Evolutionary conservation across 208 protist genomes (phyloP).

Genomic region (Herpetomonas samuelpessoai): DNA sequence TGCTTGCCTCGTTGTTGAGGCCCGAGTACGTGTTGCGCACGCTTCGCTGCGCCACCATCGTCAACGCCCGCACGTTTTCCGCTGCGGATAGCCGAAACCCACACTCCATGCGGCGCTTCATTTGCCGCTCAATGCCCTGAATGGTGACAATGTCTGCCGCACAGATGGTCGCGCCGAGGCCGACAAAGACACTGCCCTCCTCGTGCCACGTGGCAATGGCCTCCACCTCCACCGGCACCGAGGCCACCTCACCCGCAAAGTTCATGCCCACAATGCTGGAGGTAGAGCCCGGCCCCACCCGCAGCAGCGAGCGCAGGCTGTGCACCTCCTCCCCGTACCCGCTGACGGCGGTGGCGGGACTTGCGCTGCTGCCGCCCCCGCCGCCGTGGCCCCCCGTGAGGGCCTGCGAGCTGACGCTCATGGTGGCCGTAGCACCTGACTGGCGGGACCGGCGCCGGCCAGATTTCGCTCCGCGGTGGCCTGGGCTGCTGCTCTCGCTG

Average conservation of each 20-base stretch:
- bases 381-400: not conserved
- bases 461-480: conserved; percentile 10
- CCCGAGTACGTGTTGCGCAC: not conserved
- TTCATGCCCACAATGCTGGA: conserved; percentile 70
- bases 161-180: conserved; percentile 54
- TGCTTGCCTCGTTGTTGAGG: conserved; percentile 9
- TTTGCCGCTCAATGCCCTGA: conserved; percentile 56
- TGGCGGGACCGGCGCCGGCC: conserved; percentile 6
- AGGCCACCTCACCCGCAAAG: conserved; percentile 49
- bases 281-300: conserved; percentile 40
- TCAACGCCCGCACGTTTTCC: conserved; percentile 43
- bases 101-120: conserved; percentile 53
- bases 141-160: conserved; percentile 43
- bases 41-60: not conserved
- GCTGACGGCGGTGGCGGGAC: conserved; percentile 18
- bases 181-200: conserved; percentile 56
- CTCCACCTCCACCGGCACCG: conserved; percentile 50
- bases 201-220: conserved; percentile 51
- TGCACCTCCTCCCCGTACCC: not conserved
- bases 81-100: conserved; percentile 68
- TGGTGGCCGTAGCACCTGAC: no score
- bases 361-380: conserved; percentile 8
- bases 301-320: conserved; percentile 24
- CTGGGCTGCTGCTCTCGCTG: not conserved
- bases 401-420: not conserved